Percentiles rank a stretch among this genome's conserved stretches.
Evolutionary conservation across 2,329 filamentous ascomycete species (phyloP).

Genomic region (Mollisiaceae sp.): DNA sequence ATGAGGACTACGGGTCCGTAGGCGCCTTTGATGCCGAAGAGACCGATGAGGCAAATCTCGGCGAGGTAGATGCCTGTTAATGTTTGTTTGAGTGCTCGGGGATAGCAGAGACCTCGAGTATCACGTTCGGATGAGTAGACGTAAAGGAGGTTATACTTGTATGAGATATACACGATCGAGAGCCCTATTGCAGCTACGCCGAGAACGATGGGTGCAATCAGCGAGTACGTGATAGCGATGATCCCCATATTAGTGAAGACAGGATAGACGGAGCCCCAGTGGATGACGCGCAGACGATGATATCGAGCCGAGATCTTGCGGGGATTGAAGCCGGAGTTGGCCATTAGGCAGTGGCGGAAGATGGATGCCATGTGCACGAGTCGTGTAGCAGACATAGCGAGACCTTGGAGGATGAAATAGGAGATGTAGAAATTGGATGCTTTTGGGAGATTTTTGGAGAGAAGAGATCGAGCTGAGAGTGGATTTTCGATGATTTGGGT

Average conservation of each 20-base stretch:
- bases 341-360: conserved; percentile 60
- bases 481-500: conserved; percentile 57
- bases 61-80: conserved; percentile 67
- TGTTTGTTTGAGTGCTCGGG: conserved; percentile 64
- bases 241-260: conserved; percentile 59
- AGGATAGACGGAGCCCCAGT: conserved; percentile 65
- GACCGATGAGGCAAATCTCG: conserved; percentile 64
- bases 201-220: conserved; percentile 69
- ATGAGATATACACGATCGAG: conserved; percentile 67
- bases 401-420: conserved; percentile 70
- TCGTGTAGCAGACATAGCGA: conserved; percentile 64
- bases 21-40: conserved; percentile 61
- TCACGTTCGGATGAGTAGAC: conserved; percentile 66
- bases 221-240: conserved; percentile 68
- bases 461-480: conserved; percentile 50
- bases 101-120: conserved; percentile 68
- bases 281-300: conserved; percentile 56
- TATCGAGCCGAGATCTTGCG: conserved; percentile 63
- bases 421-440: conserved; percentile 72
- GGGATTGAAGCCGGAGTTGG: conserved; percentile 65
- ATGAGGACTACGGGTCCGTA: conserved; percentile 62
- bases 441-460: conserved; percentile 62
- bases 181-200: conserved; percentile 68
- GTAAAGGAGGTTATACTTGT: conserved; percentile 69
- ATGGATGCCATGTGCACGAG: conserved; percentile 64